These are phyloP conservation scores for Pinus taeda DNA, from an alignment of 75 land plant genomes.

Conservation along the genomic window DNA sequence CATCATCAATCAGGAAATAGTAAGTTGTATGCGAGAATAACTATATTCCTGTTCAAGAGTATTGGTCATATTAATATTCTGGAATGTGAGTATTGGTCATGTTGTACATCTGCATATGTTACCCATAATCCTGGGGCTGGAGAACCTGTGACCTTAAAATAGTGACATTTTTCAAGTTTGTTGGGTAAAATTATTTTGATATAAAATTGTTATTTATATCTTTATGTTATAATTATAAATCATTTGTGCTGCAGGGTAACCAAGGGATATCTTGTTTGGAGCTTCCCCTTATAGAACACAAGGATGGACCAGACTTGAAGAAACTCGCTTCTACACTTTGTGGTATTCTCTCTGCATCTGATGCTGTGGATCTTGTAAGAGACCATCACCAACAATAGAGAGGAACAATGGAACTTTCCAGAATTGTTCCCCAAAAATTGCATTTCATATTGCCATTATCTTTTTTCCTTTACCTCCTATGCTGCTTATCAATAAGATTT, in stretches of 20 bases:
- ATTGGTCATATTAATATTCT: too few relatives aligned
- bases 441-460: too few relatives aligned
- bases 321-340: constrained; percentile 45
- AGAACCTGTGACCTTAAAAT: neutral
- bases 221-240: neutral
- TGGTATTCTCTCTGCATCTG: constrained; percentile 28
- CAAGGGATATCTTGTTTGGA: constrained; percentile 77
- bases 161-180: neutral
- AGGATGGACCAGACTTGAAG: constrained; percentile 67
- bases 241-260: constrained; percentile 35
- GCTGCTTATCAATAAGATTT: too few relatives aligned
- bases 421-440: too few relatives aligned
- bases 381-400: too few relatives aligned
- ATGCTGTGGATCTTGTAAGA: too few relatives aligned
- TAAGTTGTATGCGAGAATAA: too few relatives aligned
- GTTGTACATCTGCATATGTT: neutral
- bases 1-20: too few relatives aligned
- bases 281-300: constrained; percentile 83
- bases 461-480: too few relatives aligned
- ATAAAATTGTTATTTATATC: neutral
- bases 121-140: neutral
- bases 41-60: neutral
- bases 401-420: too few relatives aligned
- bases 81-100: neutral
- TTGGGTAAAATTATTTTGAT: neutral